These are phyloP conservation scores for Fusarium denticulatum DNA, from an alignment of 2,329 filamentous ascomycete genomes.

Conservation along the genomic window DNA sequence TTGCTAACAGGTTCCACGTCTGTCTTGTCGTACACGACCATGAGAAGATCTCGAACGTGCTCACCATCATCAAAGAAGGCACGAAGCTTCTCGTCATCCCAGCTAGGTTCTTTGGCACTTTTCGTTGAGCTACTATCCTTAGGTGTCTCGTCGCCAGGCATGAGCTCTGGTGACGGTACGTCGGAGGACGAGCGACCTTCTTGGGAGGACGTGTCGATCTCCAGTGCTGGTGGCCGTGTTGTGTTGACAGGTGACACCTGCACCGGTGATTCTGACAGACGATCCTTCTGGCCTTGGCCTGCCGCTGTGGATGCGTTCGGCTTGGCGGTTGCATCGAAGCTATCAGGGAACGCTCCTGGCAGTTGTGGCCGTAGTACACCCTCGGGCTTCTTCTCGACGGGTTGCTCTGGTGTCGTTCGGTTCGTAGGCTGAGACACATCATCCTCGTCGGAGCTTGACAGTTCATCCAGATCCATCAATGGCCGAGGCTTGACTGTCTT, in stretches of 20 bases:
- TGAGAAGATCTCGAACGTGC: conserved; percentile 88
- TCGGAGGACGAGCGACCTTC: conserved; percentile 72
- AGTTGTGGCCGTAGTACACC: conserved; percentile 47
- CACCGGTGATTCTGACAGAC: conserved; percentile 74
- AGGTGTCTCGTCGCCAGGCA: conserved; percentile 56
- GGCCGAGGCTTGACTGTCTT: conserved; percentile 63
- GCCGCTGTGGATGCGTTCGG: conserved; percentile 47
- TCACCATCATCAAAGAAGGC: conserved; percentile 91
- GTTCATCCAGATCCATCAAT: conserved; percentile 75
- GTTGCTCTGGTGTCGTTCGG: conserved; percentile 26
- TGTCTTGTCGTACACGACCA: conserved; percentile 92
- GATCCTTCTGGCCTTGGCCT: conserved; percentile 50
- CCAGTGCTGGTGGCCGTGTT: conserved; percentile 71
- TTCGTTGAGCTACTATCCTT: conserved; percentile 52
- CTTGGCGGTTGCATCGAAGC: conserved; percentile 49
- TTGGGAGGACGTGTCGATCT: conserved; percentile 76
- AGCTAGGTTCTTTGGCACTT: conserved; percentile 61
- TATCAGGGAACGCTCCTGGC: conserved; percentile 56
- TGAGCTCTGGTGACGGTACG: conserved; percentile 71
- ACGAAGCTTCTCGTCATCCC: conserved; percentile 87
- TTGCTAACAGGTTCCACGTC: conserved; percentile 80
- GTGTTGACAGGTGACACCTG: conserved; percentile 58
- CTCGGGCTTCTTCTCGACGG: conserved; percentile 30
- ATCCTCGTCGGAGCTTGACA: conserved; percentile 67
- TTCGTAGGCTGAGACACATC: conserved; percentile 43